A percentile compares a stretch with the other conserved stretches of the same genome.
Conservation (phyloP, 352 stramenopile species). For the Phytophthora foliorum region DNA sequence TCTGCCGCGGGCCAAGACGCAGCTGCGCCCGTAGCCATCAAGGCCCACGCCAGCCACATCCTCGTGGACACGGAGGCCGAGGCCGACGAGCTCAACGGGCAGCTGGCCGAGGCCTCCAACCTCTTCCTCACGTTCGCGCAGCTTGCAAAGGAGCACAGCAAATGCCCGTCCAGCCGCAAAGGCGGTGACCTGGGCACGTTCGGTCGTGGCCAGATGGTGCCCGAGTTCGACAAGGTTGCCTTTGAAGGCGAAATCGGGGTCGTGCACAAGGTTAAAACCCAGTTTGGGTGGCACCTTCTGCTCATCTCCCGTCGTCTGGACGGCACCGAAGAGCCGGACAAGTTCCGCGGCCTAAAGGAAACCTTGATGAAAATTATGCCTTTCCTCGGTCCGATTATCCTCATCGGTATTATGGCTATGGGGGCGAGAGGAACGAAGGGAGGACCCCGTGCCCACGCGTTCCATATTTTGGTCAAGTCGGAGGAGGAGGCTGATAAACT, state of each 20-base stretch:
- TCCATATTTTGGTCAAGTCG: constrained; percentile 72
- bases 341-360: constrained; percentile 47
- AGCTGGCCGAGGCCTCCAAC: constrained; percentile 61
- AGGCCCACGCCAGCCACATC: constrained; percentile 84
- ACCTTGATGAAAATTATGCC: constrained; percentile 54
- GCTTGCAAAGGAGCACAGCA: constrained; percentile 76
- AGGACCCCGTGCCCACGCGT: constrained; percentile 54
- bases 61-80: constrained; percentile 78
- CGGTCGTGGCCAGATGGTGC: constrained; percentile 79
- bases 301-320: constrained; percentile 66
- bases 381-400: constrained; percentile 61
- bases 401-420: constrained; percentile 62
- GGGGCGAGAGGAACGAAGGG: constrained; percentile 38
- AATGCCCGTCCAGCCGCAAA: constrained; percentile 72
- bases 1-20: constrained; percentile 19
- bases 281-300: constrained; percentile 79
- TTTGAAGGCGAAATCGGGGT: constrained; percentile 76
- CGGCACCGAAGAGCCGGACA: constrained; percentile 47
- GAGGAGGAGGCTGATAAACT: constrained; percentile 63
- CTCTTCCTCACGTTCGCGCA: constrained; percentile 71
- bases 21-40: constrained; percentile 29
- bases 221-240: constrained; percentile 76
- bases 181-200: constrained; percentile 81
- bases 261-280: constrained; percentile 88
- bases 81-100: constrained; percentile 62